phyloP scores from a whole-genome alignment of 2,329 filamentous ascomycete genomes.

The Stemphylium lycopersici region DNA sequence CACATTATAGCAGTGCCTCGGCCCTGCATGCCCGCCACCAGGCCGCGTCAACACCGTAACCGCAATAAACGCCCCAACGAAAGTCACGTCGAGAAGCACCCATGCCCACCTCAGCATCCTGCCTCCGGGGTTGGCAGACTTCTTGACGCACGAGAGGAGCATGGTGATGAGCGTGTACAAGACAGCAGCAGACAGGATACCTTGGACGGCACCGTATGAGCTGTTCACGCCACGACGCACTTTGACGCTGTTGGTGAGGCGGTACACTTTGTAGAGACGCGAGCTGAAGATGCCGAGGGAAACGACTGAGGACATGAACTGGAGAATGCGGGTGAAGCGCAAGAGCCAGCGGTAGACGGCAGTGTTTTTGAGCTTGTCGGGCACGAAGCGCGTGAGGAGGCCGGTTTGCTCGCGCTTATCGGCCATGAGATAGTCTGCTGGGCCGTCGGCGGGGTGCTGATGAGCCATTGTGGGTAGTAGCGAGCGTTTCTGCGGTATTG shows the following conservation, averaged over 20 bases:
- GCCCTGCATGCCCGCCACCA: conserved; percentile 42
- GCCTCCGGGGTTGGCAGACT: conserved; percentile 35
- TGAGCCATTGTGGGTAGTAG: conserved; percentile 13
- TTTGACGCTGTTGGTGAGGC: conserved; percentile 44
- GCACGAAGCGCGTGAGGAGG: conserved; percentile 40
- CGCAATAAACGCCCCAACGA: conserved; percentile 53
- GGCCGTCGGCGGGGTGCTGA: conserved; percentile 18
- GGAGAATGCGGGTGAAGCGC: conserved; percentile 49
- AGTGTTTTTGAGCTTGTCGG: conserved; percentile 28
- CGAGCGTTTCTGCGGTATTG: neutral
- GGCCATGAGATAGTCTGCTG: conserved; percentile 20
- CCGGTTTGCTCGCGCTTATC: conserved; percentile 32
- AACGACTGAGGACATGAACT: conserved; percentile 53
- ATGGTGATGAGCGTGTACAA: conserved; percentile 51
- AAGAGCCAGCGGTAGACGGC: conserved; percentile 40
- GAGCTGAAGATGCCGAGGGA: conserved; percentile 54
- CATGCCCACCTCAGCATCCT: conserved; percentile 49
- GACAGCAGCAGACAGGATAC: conserved; percentile 54
- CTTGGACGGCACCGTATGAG: conserved; percentile 52
- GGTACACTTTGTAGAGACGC: conserved; percentile 51
- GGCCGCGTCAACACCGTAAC: conserved; percentile 52
- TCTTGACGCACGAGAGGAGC: conserved; percentile 44
- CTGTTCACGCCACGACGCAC: conserved; percentile 33
- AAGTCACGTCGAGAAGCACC: conserved; percentile 47
- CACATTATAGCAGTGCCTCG: conserved; percentile 40